Base-by-base conservation (phyloP, 1,284 basidiomycete genomes). In the Cryptococcus floricola region DNA sequence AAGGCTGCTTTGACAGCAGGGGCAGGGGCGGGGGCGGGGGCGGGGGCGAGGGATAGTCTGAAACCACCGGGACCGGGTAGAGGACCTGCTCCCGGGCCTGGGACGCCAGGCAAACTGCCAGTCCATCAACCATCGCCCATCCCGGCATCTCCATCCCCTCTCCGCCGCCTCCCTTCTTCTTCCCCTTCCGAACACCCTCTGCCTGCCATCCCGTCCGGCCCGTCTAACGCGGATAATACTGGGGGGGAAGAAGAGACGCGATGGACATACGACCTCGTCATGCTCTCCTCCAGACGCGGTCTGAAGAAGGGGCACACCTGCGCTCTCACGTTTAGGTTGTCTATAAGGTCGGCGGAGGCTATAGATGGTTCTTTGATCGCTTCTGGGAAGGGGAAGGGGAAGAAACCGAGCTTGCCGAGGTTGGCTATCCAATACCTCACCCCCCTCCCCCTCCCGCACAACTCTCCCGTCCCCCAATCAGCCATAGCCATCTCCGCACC, bases 401-500 rank as follows among this genome's bases (percentile, higher is more conserved):
- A 10, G 3, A 16, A 8, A 25, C 45, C 45, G 6, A 3, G 4
- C 8, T 7, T 46, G 25, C 45, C 45, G 10, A 8, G 7, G 31
- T 46, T 46, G 16, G 45, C 18, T 46, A 31, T 46, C 9, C 45
- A 46, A 27, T 46, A 46, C 27, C 27, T 46, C 4, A 46, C 45
- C 14, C 43, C 43, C 45, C 8, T 18, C 31, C 23, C 49, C 37
- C 42, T 16, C 7, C 18, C 46, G 39, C 4, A 16, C 45, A 42
- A 45, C 39, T 14, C 42, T 18, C 48, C 53, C 9, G 41, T 50
- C 12, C 51, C 61, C 10, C 28, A 49, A 19, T 41, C 67, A 14
- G 39, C 61, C 2, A 23, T 68, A 14, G 39, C 61, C 2, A 23
- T 69, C 27, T 59, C 62, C 2, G 61, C 64, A 16, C 66, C 64